Evolutionary conservation across 2,329 filamentous ascomycete genomes (phyloP).

Genomic region (Simplicillium aogashimaense): DNA sequence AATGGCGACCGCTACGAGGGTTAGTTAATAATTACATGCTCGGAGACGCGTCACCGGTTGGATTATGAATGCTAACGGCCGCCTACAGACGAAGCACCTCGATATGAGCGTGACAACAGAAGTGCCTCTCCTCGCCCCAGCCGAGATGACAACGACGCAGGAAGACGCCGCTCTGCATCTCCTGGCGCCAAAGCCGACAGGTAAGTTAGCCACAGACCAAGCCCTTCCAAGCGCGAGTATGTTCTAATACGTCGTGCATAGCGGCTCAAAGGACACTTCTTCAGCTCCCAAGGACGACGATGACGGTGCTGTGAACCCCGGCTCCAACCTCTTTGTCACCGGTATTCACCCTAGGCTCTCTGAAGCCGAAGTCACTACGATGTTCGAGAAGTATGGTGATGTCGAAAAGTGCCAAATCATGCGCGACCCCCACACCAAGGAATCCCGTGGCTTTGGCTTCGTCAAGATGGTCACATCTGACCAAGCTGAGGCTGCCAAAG

Average conservation of each 20-base stretch:
- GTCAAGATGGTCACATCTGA: slow-evolving; percentile 97
- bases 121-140: slow-evolving; percentile 53
- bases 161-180: slow-evolving; percentile 52
- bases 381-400: slow-evolving; percentile 98
- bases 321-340: slow-evolving; percentile 97
- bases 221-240: not conserved
- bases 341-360: slow-evolving; percentile 89
- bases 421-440: slow-evolving; percentile 96
- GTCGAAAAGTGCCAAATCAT: slow-evolving; percentile 99
- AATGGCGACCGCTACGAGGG: slow-evolving; percentile 59
- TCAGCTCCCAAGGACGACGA: slow-evolving; percentile 50
- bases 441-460: slow-evolving; percentile 97
- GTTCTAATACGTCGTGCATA: slow-evolving; percentile 9
- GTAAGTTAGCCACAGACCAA: slow-evolving; percentile 3
- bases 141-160: slow-evolving; percentile 51
- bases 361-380: slow-evolving; percentile 82
- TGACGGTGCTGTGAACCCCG: slow-evolving; percentile 77
- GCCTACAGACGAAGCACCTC: slow-evolving; percentile 48
- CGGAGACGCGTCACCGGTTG: not conserved
- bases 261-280: slow-evolving; percentile 39
- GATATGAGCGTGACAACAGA: slow-evolving; percentile 57
- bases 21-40: slow-evolving; percentile 22
- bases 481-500: slow-evolving; percentile 92
- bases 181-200: slow-evolving; percentile 41
- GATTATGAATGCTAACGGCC: no score